A percentile compares a stretch with the other conserved stretches of the same genome.
phyloP scores from a whole-genome alignment of 108 stramenopile genomes.

The Cyclotella cryptica region DNA sequence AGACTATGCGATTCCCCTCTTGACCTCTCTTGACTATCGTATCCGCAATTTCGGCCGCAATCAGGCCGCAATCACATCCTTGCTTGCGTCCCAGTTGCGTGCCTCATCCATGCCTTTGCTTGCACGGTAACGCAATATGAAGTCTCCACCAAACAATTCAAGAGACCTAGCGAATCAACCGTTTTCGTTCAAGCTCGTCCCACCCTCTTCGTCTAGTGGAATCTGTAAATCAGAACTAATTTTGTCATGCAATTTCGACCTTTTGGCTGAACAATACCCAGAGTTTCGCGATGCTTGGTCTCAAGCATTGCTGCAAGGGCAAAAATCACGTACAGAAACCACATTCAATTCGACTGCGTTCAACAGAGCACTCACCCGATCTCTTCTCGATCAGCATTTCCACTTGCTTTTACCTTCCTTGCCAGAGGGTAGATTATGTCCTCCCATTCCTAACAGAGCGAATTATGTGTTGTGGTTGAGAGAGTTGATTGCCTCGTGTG shows the following conservation, averaged over 20 bases:
- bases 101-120: too few relatives aligned
- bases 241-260: slow-evolving; percentile 64
- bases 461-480: slow-evolving; percentile 90
- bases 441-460: slow-evolving; percentile 93
- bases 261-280: slow-evolving; percentile 68
- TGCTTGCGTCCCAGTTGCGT: too few relatives aligned
- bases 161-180: not conserved
- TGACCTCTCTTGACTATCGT: too few relatives aligned
- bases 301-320: not conserved
- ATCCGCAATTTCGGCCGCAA: too few relatives aligned
- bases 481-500: slow-evolving; percentile 54
- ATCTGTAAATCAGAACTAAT: slow-evolving; percentile 25
- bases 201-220: not conserved
- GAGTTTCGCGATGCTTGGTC: slow-evolving; percentile 60
- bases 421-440: slow-evolving; percentile 81
- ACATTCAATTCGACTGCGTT: slow-evolving; percentile 47
- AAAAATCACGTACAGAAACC: not conserved
- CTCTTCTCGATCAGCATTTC: slow-evolving; percentile 79
- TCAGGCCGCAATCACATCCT: too few relatives aligned
- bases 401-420: slow-evolving; percentile 66
- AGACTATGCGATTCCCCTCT: too few relatives aligned
- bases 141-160: not conserved
- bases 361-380: slow-evolving; percentile 78
- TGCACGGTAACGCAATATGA: too few relatives aligned
- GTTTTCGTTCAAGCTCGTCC: slow-evolving; percentile 4